A percentile compares a stretch with the other conserved stretches of the same genome.
phyloP scores from a whole-genome alignment of 2,329 filamentous ascomycete species.

The Pseudogymnoascus pannorum region DNA sequence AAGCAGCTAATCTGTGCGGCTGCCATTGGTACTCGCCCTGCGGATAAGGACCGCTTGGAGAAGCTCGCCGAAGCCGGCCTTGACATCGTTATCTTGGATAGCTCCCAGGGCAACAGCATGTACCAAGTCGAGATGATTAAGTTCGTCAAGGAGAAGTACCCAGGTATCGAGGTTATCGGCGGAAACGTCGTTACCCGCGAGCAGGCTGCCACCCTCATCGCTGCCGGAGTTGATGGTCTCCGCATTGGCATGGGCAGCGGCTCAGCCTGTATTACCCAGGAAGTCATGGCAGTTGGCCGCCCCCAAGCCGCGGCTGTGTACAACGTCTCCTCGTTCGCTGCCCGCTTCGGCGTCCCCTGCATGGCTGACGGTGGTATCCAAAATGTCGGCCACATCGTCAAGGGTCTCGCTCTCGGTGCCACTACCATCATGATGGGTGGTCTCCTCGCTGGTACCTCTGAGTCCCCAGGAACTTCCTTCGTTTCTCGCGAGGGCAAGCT shows the following conservation, averaged over 20 bases:
- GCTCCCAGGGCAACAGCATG: constrained; percentile 95
- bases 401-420: constrained; percentile 89
- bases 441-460: constrained; percentile 90
- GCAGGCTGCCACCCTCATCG: constrained; percentile 87
- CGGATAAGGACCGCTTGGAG: constrained; percentile 80
- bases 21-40: constrained; percentile 87
- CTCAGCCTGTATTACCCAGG: constrained; percentile 96
- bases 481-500: constrained; percentile 95
- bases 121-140: constrained; percentile 99
- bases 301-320: constrained; percentile 92
- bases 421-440: constrained; percentile 99
- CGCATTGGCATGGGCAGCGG: constrained; percentile 99
- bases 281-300: constrained; percentile 98
- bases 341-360: constrained; percentile 90
- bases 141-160: constrained; percentile 84
- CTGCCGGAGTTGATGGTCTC: constrained; percentile 89
- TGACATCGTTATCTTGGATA: constrained; percentile 92
- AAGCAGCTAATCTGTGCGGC: constrained; percentile 97
- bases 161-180: constrained; percentile 85
- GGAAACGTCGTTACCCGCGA: constrained; percentile 98
- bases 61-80: constrained; percentile 90
- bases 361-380: constrained; percentile 97
- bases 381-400: constrained; percentile 98
- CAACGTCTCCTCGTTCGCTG: constrained; percentile 82
- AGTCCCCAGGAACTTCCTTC: constrained; percentile 94